Percentiles rank a stretch among this genome's conserved stretches.
phyloP scores from a whole-genome alignment of 2,329 filamentous ascomycete species.

The Fusarium newnesense region DNA sequence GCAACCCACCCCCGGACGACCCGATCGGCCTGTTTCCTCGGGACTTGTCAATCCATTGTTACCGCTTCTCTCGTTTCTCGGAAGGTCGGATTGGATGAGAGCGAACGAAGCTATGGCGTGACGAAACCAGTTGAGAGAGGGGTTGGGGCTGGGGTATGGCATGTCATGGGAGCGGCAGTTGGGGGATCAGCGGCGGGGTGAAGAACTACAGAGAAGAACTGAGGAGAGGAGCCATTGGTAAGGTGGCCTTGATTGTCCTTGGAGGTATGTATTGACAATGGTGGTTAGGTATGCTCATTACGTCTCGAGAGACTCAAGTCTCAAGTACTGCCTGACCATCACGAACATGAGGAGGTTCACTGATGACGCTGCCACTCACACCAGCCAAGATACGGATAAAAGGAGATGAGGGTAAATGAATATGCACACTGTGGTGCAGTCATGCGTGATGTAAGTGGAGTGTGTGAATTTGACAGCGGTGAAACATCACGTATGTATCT shows the following conservation, averaged over 20 bases:
- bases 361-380: not conserved
- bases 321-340: not conserved
- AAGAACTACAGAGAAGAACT: not conserved
- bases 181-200: conserved; percentile 18
- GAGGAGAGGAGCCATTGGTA: not conserved
- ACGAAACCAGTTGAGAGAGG: not conserved
- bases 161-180: conserved; percentile 18
- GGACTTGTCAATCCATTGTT: not conserved
- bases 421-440: conserved; percentile 10
- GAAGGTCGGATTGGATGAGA: not conserved
- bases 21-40: conserved; percentile 7
- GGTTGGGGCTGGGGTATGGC: conserved; percentile 8
- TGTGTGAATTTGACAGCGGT: not conserved
- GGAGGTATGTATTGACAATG: not conserved
- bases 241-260: not conserved
- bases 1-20: not conserved
- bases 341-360: not conserved
- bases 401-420: not conserved
- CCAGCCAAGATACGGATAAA: not conserved
- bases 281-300: not conserved
- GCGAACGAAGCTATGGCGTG: conserved; percentile 4
- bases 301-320: not conserved
- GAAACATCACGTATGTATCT: not conserved
- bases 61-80: not conserved
- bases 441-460: conserved; percentile 8